Base-by-base conservation (phyloP, 331 rosid species). In the Saraca asoca region DNA sequence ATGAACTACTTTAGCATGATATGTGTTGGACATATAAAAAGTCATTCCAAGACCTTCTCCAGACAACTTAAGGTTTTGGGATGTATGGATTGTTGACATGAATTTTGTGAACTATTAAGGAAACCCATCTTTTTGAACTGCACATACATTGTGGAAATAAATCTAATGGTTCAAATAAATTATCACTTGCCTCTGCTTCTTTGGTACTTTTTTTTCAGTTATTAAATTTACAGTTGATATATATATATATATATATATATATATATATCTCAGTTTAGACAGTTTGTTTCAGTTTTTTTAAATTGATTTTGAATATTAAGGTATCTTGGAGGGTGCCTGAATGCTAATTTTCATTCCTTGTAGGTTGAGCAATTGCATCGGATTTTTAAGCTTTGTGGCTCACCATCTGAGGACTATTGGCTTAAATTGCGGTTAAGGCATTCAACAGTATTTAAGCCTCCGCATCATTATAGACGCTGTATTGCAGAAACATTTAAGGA, bases 321-420 rank as follows among this genome's bases (percentile, higher is more conserved):
- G 55, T 53, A 7, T 66, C 9, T 39, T 44, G 6, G 6, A 51
- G 33, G 44, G 62, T 63, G 39, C 59, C 42, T 54, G 45, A 72
- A 62, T 37, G 54, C 39, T 60, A 46, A 38, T 41, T 51, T 73
- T 37, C 45, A 16, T 33, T 62, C 38, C 16, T 70, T 85, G 71
- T 62, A 93, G 98, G 95, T 93, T 81, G 98, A 93, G 74, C 98
- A 93, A 64, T 81, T 93, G 72, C 98, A 93, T 75, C 89, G 80
- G 69, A 93, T 89, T 62, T 93, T 85, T 70, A 93, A 89, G 86
- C 94, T 93, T 34, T 93, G 98, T 75, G 98, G 96, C 56, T 93
- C 98, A 33, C 98, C 98, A 31, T 70, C 94, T 16, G 86, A 87
- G 39, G 96, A 89, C 45, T 93, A 89, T 58, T 89, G 98, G 96